Percentiles rank a stretch among this genome's conserved stretches.
These are phyloP conservation scores for Jackrogersella multiformis DNA, from an alignment of 495 filamentous ascomycete genomes.

Conservation along the genomic window DNA sequence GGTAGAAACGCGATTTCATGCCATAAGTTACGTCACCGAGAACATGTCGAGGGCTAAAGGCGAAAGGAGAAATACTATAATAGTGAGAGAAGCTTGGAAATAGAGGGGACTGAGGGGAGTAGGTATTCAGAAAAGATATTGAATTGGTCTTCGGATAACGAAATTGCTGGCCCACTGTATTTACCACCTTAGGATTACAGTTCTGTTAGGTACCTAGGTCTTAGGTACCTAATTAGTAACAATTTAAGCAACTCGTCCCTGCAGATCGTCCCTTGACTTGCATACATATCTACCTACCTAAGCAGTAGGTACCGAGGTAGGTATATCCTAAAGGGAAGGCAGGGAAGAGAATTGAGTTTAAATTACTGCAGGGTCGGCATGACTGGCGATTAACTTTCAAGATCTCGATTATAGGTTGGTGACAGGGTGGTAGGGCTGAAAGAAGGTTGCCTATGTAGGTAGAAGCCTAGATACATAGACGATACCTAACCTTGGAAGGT, in stretches of 20 bases:
- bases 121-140: too few relatives aligned
- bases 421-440: slow-evolving; percentile 38
- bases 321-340: background rate
- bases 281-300: too few relatives aligned
- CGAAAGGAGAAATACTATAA: background rate
- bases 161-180: background rate
- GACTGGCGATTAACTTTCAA: slow-evolving; percentile 17
- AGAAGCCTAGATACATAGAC: too few relatives aligned
- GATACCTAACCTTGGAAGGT: too few relatives aligned
- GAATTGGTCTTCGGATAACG: background rate
- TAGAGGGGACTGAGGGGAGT: too few relatives aligned
- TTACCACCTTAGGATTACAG: too few relatives aligned
- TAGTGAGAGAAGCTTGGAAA: background rate
- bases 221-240: too few relatives aligned
- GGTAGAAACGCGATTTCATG: background rate
- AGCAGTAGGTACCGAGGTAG: too few relatives aligned
- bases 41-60: background rate
- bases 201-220: too few relatives aligned
- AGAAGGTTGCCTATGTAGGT: background rate
- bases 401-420: slow-evolving; percentile 29
- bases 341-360: slow-evolving; percentile 5
- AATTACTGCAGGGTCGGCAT: slow-evolving; percentile 15
- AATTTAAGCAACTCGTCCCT: slow-evolving; percentile 24
- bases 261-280: slow-evolving; percentile 35
- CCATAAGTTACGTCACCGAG: slow-evolving; percentile 24